Conservation (phyloP, 495 filamentous ascomycete species). For the Talaromyces borbonicus region DNA sequence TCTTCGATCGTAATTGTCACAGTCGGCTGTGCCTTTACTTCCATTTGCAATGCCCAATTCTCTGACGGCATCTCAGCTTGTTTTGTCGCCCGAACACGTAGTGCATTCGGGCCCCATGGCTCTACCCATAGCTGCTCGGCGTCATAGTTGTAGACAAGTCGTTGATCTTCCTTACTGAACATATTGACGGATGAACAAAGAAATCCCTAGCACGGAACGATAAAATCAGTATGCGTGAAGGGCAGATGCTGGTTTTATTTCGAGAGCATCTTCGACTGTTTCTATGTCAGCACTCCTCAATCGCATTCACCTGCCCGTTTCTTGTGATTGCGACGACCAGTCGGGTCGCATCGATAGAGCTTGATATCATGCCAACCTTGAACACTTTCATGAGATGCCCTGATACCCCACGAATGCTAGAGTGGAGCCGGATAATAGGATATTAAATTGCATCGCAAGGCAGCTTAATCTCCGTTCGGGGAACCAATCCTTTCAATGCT, state of each 20-base stretch:
- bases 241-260: no score
- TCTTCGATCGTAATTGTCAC: slow-evolving; percentile 15
- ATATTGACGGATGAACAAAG: no score
- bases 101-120: slow-evolving; percentile 43
- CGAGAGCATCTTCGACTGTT: no score
- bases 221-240: no score
- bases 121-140: slow-evolving; percentile 35
- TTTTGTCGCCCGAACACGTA: slow-evolving; percentile 45
- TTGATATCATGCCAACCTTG: no score
- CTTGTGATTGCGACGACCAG: neutral
- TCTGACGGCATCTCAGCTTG: slow-evolving; percentile 35
- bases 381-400: no score
- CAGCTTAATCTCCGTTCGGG: neutral
- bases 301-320: neutral
- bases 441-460: neutral
- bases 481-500: no score
- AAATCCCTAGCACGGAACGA: no score
- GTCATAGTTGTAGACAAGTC: slow-evolving; percentile 1
- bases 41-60: slow-evolving; percentile 40
- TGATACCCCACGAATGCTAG: neutral
- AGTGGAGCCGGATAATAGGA: neutral
- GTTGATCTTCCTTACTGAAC: neutral
- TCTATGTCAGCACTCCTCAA: neutral
- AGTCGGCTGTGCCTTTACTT: neutral
- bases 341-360: neutral